Evolutionary conservation across 2,329 filamentous ascomycete species (phyloP).

Genomic region (Davidsoniella virescens): DNA sequence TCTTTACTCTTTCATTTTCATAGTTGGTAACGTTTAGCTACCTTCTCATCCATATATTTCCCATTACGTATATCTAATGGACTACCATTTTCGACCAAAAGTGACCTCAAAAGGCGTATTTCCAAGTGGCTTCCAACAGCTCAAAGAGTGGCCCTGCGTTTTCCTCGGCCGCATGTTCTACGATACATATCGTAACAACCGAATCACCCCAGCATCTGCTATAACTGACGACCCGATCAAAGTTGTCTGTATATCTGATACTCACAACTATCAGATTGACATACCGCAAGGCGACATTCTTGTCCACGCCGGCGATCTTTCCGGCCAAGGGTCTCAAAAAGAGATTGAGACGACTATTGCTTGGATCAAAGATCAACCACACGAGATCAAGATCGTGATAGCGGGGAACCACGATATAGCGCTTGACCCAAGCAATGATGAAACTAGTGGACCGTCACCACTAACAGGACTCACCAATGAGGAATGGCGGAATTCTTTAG

Average conservation of each 20-base stretch:
- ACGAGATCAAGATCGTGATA: constrained; percentile 28
- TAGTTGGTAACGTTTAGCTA: no score
- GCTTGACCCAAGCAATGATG: constrained; percentile 15
- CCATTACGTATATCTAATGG: no score
- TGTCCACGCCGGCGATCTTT: constrained; percentile 33
- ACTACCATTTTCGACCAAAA: no score
- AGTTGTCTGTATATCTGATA: constrained; percentile 29
- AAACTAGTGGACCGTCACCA: constrained; percentile 16
- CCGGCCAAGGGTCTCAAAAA: constrained; percentile 42
- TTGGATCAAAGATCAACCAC: constrained; percentile 36
- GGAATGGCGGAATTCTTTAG: constrained; percentile 23
- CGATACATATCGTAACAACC: no score
- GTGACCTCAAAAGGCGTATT: no score
- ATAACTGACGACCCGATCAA: constrained; percentile 13
- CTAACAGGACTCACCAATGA: constrained; percentile 22
- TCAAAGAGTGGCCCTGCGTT: no score
- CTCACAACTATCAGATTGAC: constrained; percentile 23
- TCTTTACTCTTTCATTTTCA: no score
- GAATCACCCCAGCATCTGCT: no score
- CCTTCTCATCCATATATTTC: no score
- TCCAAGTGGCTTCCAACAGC: no score
- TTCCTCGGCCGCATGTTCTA: no score
- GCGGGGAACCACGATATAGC: constrained; percentile 31
- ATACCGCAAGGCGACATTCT: constrained; percentile 29
- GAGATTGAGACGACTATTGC: constrained; percentile 60